A percentile compares a stretch with the other conserved stretches of the same genome.
Conservation (phyloP, 805 yeast species). For the Naumovozyma dairenensis region DNA sequence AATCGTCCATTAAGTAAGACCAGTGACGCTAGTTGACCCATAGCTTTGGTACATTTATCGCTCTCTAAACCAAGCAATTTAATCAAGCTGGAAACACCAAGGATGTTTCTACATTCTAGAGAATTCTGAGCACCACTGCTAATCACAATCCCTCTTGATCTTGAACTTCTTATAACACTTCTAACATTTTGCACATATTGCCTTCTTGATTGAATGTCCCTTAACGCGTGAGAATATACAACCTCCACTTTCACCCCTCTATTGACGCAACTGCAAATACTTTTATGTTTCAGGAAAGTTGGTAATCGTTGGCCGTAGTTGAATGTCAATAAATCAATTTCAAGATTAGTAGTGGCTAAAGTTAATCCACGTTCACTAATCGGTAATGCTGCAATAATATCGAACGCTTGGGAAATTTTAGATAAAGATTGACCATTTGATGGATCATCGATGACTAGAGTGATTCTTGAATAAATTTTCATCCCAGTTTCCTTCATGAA, state of each 20-base stretch:
- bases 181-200: constrained; percentile 62
- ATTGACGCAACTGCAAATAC: constrained; percentile 71
- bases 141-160: constrained; percentile 69
- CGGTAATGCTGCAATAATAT: constrained; percentile 76
- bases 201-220: constrained; percentile 38
- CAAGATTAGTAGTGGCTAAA: constrained; percentile 63
- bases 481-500: constrained; percentile 31
- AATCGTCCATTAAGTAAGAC: constrained; percentile 67
- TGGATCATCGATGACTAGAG: constrained; percentile 68
- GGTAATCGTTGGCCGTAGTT: constrained; percentile 59
- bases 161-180: constrained; percentile 68
- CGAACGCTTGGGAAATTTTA: constrained; percentile 41
- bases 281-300: constrained; percentile 71
- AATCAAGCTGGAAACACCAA: constrained; percentile 59
- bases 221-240: constrained; percentile 48
- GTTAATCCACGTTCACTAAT: constrained; percentile 68
- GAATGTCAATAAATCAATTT: constrained; percentile 72
- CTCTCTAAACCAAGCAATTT: constrained; percentile 62
- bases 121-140: constrained; percentile 63
- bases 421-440: constrained; percentile 51
- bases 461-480: constrained; percentile 57
- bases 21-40: constrained; percentile 49
- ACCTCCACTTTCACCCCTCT: constrained; percentile 80
- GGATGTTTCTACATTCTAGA: constrained; percentile 51
- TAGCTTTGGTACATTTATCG: constrained; percentile 48